A percentile compares a stretch with the other conserved stretches of the same genome.
phyloP scores from a whole-genome alignment of 306 rosid species.

The Trifolium subterraneum region DNA sequence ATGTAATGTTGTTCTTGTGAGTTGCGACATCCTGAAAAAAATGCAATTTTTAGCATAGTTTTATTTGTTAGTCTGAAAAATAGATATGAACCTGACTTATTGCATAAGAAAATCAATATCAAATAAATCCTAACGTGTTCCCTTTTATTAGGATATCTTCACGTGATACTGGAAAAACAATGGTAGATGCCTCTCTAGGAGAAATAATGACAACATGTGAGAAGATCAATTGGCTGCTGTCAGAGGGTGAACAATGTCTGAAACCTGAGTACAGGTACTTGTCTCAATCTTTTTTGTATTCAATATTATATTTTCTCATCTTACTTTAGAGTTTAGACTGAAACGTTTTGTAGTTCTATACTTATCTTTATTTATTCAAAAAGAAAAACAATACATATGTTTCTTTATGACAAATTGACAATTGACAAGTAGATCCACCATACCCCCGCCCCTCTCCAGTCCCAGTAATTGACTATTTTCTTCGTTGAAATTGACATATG shows the following conservation, averaged over 20 bases:
- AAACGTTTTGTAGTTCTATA: slow-evolving; percentile 25
- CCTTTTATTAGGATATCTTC: slow-evolving; percentile 73
- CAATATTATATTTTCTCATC: slow-evolving; percentile 23
- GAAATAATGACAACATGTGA: slow-evolving; percentile 95
- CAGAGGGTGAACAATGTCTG: slow-evolving; percentile 90
- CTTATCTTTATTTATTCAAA: slow-evolving; percentile 21
- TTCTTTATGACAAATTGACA: background rate
- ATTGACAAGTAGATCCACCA: slow-evolving; percentile 15
- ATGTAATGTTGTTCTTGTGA: slow-evolving; percentile 22
- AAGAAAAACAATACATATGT: background rate
- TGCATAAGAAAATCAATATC: slow-evolving; percentile 26
- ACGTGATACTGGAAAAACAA: slow-evolving; percentile 95
- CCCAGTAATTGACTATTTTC: slow-evolving; percentile 20
- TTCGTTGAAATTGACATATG: background rate
- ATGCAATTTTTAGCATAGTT: slow-evolving; percentile 25
- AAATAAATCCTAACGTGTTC: slow-evolving; percentile 35
- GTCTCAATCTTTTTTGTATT: slow-evolving; percentile 32
- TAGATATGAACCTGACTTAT: slow-evolving; percentile 5
- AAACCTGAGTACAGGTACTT: slow-evolving; percentile 86
- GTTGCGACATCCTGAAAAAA: slow-evolving; percentile 26
- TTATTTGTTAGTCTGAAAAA: slow-evolving; percentile 31
- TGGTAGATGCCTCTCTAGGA: slow-evolving; percentile 91
- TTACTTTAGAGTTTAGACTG: slow-evolving; percentile 27
- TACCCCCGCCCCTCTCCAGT: background rate
- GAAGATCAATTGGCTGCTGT: slow-evolving; percentile 94